These are phyloP conservation scores for Cystoderma amianthinum DNA, from an alignment of 768 basidiomycete genomes.

Conservation along the genomic window DNA sequence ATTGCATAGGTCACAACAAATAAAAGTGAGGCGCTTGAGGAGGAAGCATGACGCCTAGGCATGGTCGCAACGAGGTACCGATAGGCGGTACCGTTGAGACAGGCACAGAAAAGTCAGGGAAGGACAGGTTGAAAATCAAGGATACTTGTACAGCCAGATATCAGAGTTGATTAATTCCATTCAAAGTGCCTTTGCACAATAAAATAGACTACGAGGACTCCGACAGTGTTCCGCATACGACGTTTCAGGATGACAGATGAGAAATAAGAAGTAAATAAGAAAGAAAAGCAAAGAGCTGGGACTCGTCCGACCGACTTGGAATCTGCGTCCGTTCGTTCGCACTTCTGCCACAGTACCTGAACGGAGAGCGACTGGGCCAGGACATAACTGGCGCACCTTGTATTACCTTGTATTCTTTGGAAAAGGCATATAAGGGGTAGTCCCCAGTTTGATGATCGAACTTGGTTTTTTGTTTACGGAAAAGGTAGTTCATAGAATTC, in stretches of 20 bases:
- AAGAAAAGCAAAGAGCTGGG: neutral
- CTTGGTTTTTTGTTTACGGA: neutral
- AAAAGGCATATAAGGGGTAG: no score
- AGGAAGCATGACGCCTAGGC: neutral
- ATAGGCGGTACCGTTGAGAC: neutral
- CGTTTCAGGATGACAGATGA: neutral
- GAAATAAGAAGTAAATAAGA: neutral
- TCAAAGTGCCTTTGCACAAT: neutral
- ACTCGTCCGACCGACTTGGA: neutral
- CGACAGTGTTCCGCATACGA: no score
- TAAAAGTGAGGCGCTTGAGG: neutral
- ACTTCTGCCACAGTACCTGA: no score
- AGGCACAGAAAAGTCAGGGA: neutral
- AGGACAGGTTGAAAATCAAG: neutral
- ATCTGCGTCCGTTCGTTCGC: neutral
- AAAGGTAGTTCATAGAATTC: constrained; percentile 6
- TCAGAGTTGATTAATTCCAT: neutral
- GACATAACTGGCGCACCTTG: constrained; percentile 1
- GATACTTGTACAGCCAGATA: neutral
- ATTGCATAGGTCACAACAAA: neutral
- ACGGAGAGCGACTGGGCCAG: no score
- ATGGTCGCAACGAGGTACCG: neutral
- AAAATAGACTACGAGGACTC: no score
- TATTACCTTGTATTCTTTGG: constrained; percentile 3
- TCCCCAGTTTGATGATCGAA: no score